A percentile compares a stretch with the other conserved stretches of the same genome.
phyloP scores from a whole-genome alignment of 2,329 filamentous ascomycete genomes.

The Cordyceps cicadae region DNA sequence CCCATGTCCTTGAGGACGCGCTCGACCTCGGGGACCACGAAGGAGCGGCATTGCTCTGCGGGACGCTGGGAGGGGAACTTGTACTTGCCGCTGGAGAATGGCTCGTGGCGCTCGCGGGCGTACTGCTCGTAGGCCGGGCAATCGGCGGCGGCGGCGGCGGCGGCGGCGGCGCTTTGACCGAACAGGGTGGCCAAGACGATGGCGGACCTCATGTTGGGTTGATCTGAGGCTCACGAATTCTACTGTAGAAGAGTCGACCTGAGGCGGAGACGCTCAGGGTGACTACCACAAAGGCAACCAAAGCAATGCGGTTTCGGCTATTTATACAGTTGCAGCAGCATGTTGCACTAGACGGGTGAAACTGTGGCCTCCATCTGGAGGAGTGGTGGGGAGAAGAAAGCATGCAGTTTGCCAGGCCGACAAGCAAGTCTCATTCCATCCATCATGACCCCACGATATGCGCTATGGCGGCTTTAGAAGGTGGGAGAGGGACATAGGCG shows the following conservation, averaged over 20 bases:
- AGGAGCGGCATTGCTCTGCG: constrained; percentile 66
- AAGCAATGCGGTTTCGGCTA: too few relatives aligned
- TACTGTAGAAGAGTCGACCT: neutral
- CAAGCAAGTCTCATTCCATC: too few relatives aligned
- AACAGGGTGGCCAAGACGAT: constrained; percentile 2
- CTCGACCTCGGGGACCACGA: constrained; percentile 69
- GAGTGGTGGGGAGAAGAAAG: too few relatives aligned
- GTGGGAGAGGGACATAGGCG: neutral
- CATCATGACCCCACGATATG: neutral
- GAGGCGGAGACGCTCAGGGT: neutral
- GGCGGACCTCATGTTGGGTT: constrained; percentile 3
- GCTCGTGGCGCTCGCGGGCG: constrained; percentile 44
- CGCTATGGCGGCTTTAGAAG: neutral
- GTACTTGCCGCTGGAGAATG: constrained; percentile 69
- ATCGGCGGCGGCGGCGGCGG: constrained; percentile 18
- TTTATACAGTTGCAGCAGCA: too few relatives aligned
- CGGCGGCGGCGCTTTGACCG: constrained; percentile 15
- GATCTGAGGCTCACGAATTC: neutral
- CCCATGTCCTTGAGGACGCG: constrained; percentile 64
- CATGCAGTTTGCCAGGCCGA: too few relatives aligned
- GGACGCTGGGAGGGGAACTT: constrained; percentile 76
- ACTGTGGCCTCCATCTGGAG: too few relatives aligned
- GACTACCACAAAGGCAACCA: neutral
- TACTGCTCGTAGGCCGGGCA: constrained; percentile 30
- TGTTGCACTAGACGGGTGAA: too few relatives aligned